phyloP scores from a whole-genome alignment of 176 grass and related monocot species.

The Oryza officinalis region DNA sequence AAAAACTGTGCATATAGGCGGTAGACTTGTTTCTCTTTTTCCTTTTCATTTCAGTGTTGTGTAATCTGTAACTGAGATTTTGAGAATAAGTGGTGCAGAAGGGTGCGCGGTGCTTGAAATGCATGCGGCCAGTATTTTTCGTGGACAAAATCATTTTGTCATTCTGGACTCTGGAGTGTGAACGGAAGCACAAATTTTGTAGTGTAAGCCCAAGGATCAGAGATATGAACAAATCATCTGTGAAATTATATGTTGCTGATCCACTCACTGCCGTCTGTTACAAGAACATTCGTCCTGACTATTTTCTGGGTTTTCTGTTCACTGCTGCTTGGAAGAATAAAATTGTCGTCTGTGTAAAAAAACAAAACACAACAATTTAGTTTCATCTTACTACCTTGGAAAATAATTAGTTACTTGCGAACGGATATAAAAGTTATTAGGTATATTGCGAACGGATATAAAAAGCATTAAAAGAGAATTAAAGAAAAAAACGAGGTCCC shows the following conservation, averaged over 20 bases:
- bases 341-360: background rate
- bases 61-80: slow-evolving; percentile 5
- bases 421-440: no score
- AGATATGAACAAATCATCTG: background rate
- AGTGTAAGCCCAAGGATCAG: background rate
- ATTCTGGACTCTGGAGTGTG: background rate
- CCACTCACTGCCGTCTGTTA: background rate
- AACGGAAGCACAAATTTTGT: background rate
- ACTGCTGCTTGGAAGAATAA: background rate
- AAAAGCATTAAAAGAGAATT: background rate
- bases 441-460: background rate
- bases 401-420: no score
- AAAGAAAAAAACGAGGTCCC: background rate
- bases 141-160: background rate
- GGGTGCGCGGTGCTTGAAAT: background rate
- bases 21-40: background rate
- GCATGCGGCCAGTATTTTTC: background rate
- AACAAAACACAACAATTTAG: no score
- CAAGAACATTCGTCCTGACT: background rate
- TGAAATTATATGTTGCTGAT: background rate
- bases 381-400: no score
- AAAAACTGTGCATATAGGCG: slow-evolving; percentile 42
- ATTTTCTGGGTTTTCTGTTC: background rate
- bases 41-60: background rate
- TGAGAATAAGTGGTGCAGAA: slow-evolving; percentile 26